Evolutionary conservation across 2,329 filamentous ascomycete species (phyloP), one percentile per base, ranked within the genome.

Genomic region (Hypoxylon sp.): DNA sequence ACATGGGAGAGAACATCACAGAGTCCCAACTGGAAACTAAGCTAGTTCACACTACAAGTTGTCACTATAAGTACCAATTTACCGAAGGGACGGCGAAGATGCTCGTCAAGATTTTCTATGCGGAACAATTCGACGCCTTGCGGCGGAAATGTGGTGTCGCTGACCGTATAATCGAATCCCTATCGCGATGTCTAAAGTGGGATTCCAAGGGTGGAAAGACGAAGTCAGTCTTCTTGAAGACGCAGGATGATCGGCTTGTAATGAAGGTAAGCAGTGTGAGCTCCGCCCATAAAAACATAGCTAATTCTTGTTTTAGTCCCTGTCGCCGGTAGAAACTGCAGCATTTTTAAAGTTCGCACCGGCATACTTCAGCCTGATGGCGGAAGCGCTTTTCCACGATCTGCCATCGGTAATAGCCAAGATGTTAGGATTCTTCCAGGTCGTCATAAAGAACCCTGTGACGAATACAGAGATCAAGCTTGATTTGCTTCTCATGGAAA

Each of bases 41-140:
- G 39, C 84, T 99, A 27, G 85, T 97, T 32, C 89, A 93, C 69
- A 88, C 91, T 31, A 97, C 93, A 0, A 94, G 95, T 39, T 97
- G 93, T 1, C 96, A 99, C 79, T 89, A 98, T 72, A 97, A 97
- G 77, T 99, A 98, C 78, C 93, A 97, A 67, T 99, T 98, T 80
- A 91, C 91, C 29, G 94, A 98, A 78, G 94, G 95, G 0, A 90
- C 92, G n/a, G 95, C 97, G 2, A 93, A 92, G 75, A 97, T 98
- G 88, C 91, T 95, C 54, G 98, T 97, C 84, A 99, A 99, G 81
- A 96, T 99, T 51, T 98, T 99, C 80, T 99, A 97, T 75, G 96
- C 96, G 0, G 96, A 98, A 79, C 96, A 98, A 70, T 99, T 99
- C 74, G 96, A 99, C 80, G 96, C 96, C 2, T 86, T 99, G 42